phyloP scores from a whole-genome alignment of 139 green algal genomes.

The Asterochloris sp. region DNA sequence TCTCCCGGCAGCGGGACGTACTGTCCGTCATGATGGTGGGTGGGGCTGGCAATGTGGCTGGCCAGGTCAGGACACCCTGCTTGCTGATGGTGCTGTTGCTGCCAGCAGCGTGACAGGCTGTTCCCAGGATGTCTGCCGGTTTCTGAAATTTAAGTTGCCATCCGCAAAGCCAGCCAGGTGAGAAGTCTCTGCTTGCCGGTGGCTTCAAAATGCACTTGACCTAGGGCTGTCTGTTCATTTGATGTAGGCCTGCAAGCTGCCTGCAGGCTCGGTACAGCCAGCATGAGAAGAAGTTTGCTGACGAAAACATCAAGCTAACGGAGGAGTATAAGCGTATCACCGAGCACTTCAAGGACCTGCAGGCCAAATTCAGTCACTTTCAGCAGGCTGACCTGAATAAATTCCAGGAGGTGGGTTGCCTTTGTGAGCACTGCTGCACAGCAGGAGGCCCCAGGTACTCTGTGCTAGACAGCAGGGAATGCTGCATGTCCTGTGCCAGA shows the following conservation, averaged over 20 bases:
- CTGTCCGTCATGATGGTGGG: constrained; percentile 61
- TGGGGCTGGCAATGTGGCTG: neutral
- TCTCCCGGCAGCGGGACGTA: constrained; percentile 69
- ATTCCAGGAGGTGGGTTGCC: constrained; percentile 24
- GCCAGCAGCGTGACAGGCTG: neutral
- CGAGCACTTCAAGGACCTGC: constrained; percentile 84
- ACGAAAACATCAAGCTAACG: constrained; percentile 76
- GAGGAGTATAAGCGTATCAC: constrained; percentile 85
- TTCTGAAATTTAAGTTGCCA: neutral
- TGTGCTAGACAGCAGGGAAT: neutral
- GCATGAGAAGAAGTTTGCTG: constrained; percentile 50
- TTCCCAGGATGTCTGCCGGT: too few relatives aligned
- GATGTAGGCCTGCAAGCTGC: too few relatives aligned
- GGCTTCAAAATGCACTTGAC: neutral
- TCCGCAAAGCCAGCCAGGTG: neutral
- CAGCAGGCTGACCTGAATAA: constrained; percentile 54
- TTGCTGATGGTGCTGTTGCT: neutral
- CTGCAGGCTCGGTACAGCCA: constrained; percentile 25
- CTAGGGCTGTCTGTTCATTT: too few relatives aligned
- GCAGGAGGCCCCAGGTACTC: neutral
- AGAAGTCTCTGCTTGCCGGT: neutral
- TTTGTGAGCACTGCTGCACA: neutral
- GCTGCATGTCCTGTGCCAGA: neutral
- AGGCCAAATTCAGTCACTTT: constrained; percentile 78
- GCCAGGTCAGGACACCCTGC: neutral